A percentile compares a stretch with the other conserved stretches of the same genome.
phyloP scores from a whole-genome alignment of 139 green algal genomes.

The Edaphochlamys debaryana region DNA sequence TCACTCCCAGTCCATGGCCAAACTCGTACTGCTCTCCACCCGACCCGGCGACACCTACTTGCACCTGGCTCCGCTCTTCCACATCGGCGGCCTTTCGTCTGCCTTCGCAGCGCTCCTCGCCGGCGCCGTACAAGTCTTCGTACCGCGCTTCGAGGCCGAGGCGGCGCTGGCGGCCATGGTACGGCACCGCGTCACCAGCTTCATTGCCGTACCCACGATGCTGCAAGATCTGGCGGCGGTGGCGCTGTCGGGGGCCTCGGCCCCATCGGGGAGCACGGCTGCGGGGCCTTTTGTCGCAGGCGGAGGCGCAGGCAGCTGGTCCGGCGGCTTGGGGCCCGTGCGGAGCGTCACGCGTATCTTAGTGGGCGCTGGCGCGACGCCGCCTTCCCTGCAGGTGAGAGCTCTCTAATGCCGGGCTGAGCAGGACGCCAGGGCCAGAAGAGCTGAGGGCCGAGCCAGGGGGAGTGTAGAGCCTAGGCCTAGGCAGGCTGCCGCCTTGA shows the following conservation, averaged over 20 bases:
- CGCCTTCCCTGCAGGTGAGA: conserved; percentile 39
- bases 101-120: conserved; percentile 81
- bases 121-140: conserved; percentile 70
- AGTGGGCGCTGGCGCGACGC: conserved; percentile 43
- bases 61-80: conserved; percentile 89
- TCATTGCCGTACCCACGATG: conserved; percentile 93
- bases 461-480: too few species aligned
- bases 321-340: not conserved
- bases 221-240: conserved; percentile 73
- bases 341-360: conserved; percentile 38
- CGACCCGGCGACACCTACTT: conserved; percentile 80
- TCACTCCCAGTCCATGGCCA: conserved; percentile 79
- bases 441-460: too few species aligned
- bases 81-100: conserved; percentile 88
- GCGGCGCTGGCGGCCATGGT: conserved; percentile 42
- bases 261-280: not conserved
- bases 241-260: too few species aligned
- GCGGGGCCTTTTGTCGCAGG: not conserved
- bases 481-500: too few species aligned
- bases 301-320: not conserved
- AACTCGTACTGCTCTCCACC: conserved; percentile 79
- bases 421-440: too few species aligned
- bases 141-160: conserved; percentile 48
- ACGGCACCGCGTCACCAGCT: conserved; percentile 63
- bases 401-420: too few species aligned